phyloP scores from a whole-genome alignment of 208 protist genomes.

The Acanthamoeba healyi region DNA sequence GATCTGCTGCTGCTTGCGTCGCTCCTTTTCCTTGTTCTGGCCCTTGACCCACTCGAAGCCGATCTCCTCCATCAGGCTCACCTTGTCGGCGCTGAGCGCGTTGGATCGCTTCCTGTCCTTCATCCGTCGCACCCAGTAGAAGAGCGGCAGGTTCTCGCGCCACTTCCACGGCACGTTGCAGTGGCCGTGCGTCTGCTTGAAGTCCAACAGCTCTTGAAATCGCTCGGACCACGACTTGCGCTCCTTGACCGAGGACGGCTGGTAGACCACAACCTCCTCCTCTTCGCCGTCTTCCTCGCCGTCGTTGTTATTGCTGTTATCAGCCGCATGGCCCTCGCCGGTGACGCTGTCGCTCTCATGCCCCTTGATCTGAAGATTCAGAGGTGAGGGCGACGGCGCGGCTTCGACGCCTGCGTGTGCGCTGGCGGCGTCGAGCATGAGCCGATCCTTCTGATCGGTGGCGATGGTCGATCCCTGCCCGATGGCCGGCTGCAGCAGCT shows the following conservation, averaged over 20 bases:
- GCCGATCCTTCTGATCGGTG: not conserved
- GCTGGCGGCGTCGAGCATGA: not conserved
- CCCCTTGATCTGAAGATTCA: no score
- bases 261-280: conserved; percentile 18
- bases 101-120: conserved; percentile 63
- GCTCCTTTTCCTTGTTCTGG: conserved; percentile 75
- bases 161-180: conserved; percentile 75
- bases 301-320: not conserved
- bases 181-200: conserved; percentile 69
- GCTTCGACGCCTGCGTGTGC: not conserved
- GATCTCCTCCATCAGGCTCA: conserved; percentile 49
- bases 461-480: not conserved
- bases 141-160: conserved; percentile 67
- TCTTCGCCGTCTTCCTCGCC: not conserved
- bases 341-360: no score
- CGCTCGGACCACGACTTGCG: conserved; percentile 67
- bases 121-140: conserved; percentile 71
- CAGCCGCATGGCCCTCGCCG: no score
- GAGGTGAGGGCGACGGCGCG: no score
- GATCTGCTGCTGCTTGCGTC: conserved; percentile 53
- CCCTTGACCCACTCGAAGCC: conserved; percentile 75
- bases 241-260: conserved; percentile 62
- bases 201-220: conserved; percentile 57
- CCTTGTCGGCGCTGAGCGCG: conserved; percentile 48
- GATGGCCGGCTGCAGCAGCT: conserved; percentile 32